Base-by-base conservation (phyloP, 2,329 filamentous ascomycete species). In the Teratosphaeria epicoccoides region DNA sequence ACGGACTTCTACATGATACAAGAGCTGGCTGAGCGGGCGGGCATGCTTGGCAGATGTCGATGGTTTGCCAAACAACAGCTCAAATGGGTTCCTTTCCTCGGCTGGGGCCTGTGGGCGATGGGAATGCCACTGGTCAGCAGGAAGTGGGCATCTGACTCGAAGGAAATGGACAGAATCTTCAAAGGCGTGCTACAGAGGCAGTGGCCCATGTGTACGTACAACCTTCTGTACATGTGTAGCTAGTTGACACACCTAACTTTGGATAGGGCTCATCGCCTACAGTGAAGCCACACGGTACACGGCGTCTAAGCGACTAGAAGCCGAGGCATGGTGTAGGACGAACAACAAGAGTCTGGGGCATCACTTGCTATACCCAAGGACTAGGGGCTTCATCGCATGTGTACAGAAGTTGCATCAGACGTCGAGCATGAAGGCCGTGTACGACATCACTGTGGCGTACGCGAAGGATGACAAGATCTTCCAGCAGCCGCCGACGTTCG, bases 1-100 rank as follows among this genome's bases (percentile, higher is more conserved):
- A 71, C 73, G 52, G 80, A 83, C 64, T 82, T 84, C 61, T 84
- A 82, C 68, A 75, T 82, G 71, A 78, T 83, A 56, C 79, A 84
- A 65, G 73, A 74, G 33, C 65, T 82, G 43, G 80, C 80, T 12
- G 59, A 75, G 46, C 69, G 69, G 43, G 67, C 76, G 11, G 73
- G 72, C 50, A 84, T 84, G 81, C 72, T 83, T 6, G 71, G 76
- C n/a, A 71, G 77, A 48, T 82, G 77, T 60, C 74, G 79, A 24
- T 83, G 80, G 71, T 82, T 83, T 62, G 76, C 79, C 51, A 84
- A 83, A 67, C 73, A 75, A 53, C 74, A 81, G 63, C 70, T 84
- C 52, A 73, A 73, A 54, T 72, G 73, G 67, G 76, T 83, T 11
- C 80, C 80, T 4, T 77, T 84, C 54, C 70, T 83, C 6, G 80